Base-by-base conservation (phyloP, 2,329 filamentous ascomycete species). In the Fusarium heterosporum region DNA sequence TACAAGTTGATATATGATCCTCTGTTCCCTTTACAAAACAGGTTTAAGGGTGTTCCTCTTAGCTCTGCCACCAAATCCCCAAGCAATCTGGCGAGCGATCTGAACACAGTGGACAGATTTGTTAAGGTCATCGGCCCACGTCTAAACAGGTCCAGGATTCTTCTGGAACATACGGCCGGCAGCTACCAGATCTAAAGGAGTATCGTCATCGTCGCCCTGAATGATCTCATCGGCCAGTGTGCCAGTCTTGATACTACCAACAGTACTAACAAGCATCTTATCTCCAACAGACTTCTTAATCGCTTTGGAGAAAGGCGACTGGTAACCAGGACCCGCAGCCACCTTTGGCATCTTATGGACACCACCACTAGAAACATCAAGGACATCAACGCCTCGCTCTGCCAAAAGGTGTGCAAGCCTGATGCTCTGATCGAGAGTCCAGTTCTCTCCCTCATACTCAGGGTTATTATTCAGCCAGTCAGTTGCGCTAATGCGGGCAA, bases 361-460 rank as follows among this genome's bases (percentile, higher is more conserved):
- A 26, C 46, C 30, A 16, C 46, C 46, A 9, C 46, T 49, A 7
- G 87, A 90, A n/a, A 93, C 85, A 72, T 96, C 93, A 2, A 96
- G 78, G 5, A 95, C 79, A 75, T 96, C 91, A 8, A 95, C 86
- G 5, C 92, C 91, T 11, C 78, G 81, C 2, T 87, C 84, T 0
- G 88, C 89, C 0, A 95, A 79, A 0, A 89, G 78, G 47, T 83
- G 76, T 1, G 91, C 90, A 4, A 95, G 83, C 47, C 81, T 81
- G 34, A 87, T 81, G 0, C 87, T 89, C 54, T 94, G 85, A n/a
- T 87, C 84, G 4, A 87, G 66, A 0, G 84, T 90, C 92, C 92
- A 96, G 70, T 84, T 87, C 66, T 88, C 85, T 9, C 82, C 78
- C 25, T 82, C 75, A 28, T 81, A 82, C 8, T 81, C 89, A 0